Evolutionary conservation across 805 yeast species (phyloP).

Genomic region (Zygoascus tannicola): DNA sequence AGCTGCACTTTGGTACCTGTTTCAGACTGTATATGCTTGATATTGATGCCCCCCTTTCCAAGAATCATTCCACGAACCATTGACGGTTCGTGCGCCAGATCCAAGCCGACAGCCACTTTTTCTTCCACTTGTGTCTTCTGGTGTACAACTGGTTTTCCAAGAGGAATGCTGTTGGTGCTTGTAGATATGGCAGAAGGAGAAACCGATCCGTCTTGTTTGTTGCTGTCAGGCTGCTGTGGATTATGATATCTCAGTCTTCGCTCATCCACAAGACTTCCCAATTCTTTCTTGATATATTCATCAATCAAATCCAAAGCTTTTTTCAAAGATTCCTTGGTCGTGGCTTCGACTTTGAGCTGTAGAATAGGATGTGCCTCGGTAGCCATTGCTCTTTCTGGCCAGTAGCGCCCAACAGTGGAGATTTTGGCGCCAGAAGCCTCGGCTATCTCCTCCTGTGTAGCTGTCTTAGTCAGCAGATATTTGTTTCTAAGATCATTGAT

Average conservation of each 20-base stretch:
- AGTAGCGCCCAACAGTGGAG: slow-evolving; percentile 28
- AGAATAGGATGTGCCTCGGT: slow-evolving; percentile 26
- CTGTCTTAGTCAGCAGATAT: slow-evolving; percentile 28
- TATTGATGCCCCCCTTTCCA: slow-evolving; percentile 29
- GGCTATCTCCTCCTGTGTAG: slow-evolving; percentile 24
- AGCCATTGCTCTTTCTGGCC: slow-evolving; percentile 27
- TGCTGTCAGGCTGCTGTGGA: slow-evolving; percentile 9
- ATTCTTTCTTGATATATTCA: slow-evolving; percentile 33
- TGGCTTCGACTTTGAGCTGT: slow-evolving; percentile 52
- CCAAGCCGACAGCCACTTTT: slow-evolving; percentile 12
- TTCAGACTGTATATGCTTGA: slow-evolving; percentile 28
- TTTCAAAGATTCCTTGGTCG: slow-evolving; percentile 31
- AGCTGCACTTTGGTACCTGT: slow-evolving; percentile 28
- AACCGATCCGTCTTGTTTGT: neutral
- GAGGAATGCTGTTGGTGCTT: slow-evolving; percentile 1
- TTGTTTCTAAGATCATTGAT: slow-evolving; percentile 30
- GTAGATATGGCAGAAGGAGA: slow-evolving; percentile 5
- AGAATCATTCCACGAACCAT: slow-evolving; percentile 26
- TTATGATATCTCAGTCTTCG: slow-evolving; percentile 20
- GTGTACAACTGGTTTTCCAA: neutral
- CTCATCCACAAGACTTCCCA: slow-evolving; percentile 22
- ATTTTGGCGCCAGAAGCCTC: slow-evolving; percentile 25
- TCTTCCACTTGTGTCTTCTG: slow-evolving; percentile 5
- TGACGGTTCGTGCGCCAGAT: slow-evolving; percentile 20
- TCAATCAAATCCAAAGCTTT: slow-evolving; percentile 62